Conservation (phyloP, 2,329 filamentous ascomycete species). For the Arthrobotrys musiformis region DNA sequence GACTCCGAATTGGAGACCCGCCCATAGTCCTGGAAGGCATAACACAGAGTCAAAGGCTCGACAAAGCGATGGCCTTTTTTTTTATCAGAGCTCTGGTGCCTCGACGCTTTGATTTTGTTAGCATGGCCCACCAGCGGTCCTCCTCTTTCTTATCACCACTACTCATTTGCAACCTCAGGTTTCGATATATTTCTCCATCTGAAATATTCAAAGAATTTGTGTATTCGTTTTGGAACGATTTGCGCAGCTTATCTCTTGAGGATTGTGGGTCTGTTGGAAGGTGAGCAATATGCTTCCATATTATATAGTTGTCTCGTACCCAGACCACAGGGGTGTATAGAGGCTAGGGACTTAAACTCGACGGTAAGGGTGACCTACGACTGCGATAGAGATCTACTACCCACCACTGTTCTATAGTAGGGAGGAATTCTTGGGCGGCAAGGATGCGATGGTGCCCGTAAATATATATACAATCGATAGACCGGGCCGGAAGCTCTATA, state of each 20-base stretch:
- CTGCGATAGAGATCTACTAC: background rate
- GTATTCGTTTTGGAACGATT: slow-evolving; percentile 17
- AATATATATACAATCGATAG: slow-evolving; percentile 16
- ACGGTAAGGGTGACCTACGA: background rate
- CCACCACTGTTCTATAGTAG: background rate
- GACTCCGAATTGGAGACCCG: slow-evolving; percentile 15
- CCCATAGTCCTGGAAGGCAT: background rate
- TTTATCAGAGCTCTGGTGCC: background rate
- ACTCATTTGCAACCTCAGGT: background rate
- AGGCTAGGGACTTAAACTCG: background rate
- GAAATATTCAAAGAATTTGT: slow-evolving; percentile 8
- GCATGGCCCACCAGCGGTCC: background rate
- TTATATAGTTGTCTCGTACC: too few species aligned
- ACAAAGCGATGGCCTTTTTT: background rate
- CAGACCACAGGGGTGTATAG: too few species aligned
- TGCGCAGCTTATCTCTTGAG: background rate
- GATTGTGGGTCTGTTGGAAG: background rate
- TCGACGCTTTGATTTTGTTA: slow-evolving; percentile 15
- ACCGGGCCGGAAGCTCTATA: slow-evolving; percentile 4
- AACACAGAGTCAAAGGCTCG: slow-evolving; percentile 13
- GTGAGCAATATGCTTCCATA: too few species aligned
- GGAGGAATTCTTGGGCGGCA: background rate
- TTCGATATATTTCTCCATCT: background rate
- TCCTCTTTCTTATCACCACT: background rate
- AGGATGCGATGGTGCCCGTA: slow-evolving; percentile 15